phyloP scores from a whole-genome alignment of 2,329 filamentous ascomycete species.

The Huntiella moniliformis region DNA sequence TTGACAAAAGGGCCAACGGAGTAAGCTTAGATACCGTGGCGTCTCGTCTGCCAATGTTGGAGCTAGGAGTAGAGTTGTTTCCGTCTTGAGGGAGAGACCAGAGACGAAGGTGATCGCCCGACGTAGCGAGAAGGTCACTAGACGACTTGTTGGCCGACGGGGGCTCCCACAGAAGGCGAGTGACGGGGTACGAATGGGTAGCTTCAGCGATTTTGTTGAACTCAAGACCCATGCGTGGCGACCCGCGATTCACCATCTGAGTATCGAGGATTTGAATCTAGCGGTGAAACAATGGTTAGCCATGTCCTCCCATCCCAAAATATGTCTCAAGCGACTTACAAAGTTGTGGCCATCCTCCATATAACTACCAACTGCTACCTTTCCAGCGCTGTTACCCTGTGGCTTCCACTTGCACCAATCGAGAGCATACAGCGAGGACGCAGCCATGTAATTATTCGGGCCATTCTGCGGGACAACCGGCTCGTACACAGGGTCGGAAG shows the following conservation, averaged over 20 bases:
- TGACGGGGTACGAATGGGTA: slow-evolving; percentile 94
- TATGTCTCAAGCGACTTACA: slow-evolving; percentile 29
- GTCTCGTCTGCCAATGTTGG: slow-evolving; percentile 43
- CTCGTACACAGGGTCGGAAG: slow-evolving; percentile 57
- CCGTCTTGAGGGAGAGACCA: slow-evolving; percentile 73
- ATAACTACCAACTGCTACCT: slow-evolving; percentile 89
- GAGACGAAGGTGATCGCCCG: slow-evolving; percentile 77
- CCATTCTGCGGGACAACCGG: slow-evolving; percentile 43
- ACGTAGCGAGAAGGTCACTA: slow-evolving; percentile 85
- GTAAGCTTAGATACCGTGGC: slow-evolving; percentile 60
- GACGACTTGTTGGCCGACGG: slow-evolving; percentile 88
- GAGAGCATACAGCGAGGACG: slow-evolving; percentile 90
- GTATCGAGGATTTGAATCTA: slow-evolving; percentile 96
- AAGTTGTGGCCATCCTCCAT: slow-evolving; percentile 97
- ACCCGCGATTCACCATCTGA: slow-evolving; percentile 53
- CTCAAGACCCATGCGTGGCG: slow-evolving; percentile 59
- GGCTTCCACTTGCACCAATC: slow-evolving; percentile 99
- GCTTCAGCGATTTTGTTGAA: slow-evolving; percentile 91
- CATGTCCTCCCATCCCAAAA: slow-evolving; percentile 5
- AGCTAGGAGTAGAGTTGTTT: slow-evolving; percentile 54
- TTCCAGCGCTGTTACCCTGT: slow-evolving; percentile 62
- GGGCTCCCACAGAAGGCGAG: slow-evolving; percentile 85
- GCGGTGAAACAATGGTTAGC: slow-evolving; percentile 8
- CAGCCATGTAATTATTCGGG: slow-evolving; percentile 84
- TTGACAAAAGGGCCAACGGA: slow-evolving; percentile 79